Base-by-base conservation (phyloP, 306 rosid species). In the Cicer pinnatifidum region DNA sequence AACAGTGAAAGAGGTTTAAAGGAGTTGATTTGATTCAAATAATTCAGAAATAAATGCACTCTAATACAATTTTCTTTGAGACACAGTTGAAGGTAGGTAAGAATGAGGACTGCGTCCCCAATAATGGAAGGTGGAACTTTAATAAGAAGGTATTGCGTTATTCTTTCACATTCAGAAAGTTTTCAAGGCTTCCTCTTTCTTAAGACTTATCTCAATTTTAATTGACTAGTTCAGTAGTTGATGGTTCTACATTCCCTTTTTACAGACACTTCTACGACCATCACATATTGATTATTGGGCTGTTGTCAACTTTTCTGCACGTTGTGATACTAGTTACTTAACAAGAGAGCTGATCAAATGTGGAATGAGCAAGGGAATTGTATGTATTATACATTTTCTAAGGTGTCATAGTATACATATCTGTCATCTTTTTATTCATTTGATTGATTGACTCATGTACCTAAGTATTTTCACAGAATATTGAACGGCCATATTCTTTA, bases 311-410 rank as follows among this genome's bases (percentile, higher is more conserved):
- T 94, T 94, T 82, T 94, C 98, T 78, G 91, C 95, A 20, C 86
- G 89, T 51, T 89, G 95, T 86, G 98, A 94, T 83, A 86, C 85
- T 75, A 91, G 96, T 83, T 81, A 71, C 63, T 23, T 94, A 73
- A 89, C 96, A 58, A 85, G 98, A 72, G 97, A 94, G 83, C 97
- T 94, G 72, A 94, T 94, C 80, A 91, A 85, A 84, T 89, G 92
- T 78, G 98, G 97, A 78, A 85, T 88, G 82, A 86, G 78, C 41
- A 94, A 94, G 77, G 98, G 98, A 74, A 91, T 94, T 74, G 98
- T 94, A 87, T 73, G 91, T 82, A 43, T 65, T 9, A 16, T n/a
- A 38, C 59, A 15, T 7, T 11, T 64, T 76, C 60, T 58, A 20
- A 16, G 47, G 16, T 50, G 37, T 67, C 43, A 15, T 70, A 9